Conservation (phyloP, 1,139 yeast genomes). For the Pichia terricola region DNA sequence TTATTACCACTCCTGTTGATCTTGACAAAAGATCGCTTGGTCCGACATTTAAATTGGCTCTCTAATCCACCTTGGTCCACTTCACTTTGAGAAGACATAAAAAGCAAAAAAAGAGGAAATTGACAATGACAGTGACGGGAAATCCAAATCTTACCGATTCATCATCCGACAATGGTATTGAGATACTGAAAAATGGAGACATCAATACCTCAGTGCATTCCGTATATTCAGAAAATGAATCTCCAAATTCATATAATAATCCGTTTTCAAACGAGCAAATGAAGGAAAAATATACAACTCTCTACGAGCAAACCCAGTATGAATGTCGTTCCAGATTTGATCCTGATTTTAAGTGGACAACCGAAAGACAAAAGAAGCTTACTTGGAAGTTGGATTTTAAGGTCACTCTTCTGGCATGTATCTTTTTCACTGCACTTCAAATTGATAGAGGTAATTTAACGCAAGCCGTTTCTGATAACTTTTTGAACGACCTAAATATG, state of each 20-base stretch:
- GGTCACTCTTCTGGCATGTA: slow-evolving; percentile 39
- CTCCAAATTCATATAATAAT: slow-evolving; percentile 13
- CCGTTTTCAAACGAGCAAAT: slow-evolving; percentile 31
- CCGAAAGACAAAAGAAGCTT: slow-evolving; percentile 33
- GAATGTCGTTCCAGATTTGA: slow-evolving; percentile 37
- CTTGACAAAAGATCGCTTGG: too few species aligned
- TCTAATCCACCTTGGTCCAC: too few species aligned
- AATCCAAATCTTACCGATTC: too few species aligned
- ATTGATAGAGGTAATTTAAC: slow-evolving; percentile 41
- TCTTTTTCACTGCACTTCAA: slow-evolving; percentile 43
- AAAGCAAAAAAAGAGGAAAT: too few species aligned
- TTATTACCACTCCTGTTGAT: too few species aligned
- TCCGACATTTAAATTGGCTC: too few species aligned
- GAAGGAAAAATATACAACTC: slow-evolving; percentile 31
- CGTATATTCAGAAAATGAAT: slow-evolving; percentile 1
- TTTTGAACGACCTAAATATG: slow-evolving; percentile 35
- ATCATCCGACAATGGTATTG: too few species aligned
- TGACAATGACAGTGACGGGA: too few species aligned
- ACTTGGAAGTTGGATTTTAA: slow-evolving; percentile 35
- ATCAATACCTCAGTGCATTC: too few species aligned
- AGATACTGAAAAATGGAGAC: too few species aligned
- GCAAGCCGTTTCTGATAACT: slow-evolving; percentile 42
- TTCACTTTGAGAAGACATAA: too few species aligned
- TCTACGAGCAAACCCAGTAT: slow-evolving; percentile 34
- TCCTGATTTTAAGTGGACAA: slow-evolving; percentile 36